Base-by-base conservation (phyloP, 148 eudicot genomes). In the Heliamphora exappendiculata region DNA sequence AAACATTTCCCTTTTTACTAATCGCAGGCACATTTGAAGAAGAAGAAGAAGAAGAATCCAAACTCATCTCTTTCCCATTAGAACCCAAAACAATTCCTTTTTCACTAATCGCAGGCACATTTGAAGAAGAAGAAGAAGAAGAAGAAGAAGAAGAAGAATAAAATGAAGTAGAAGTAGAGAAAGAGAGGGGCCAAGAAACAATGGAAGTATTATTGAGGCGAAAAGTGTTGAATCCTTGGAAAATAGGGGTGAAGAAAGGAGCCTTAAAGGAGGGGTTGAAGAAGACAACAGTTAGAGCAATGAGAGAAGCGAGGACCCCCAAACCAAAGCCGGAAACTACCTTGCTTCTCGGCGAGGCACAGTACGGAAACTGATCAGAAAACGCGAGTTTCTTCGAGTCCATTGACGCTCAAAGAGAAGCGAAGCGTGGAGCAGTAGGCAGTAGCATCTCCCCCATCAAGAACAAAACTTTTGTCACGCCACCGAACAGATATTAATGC, bases 321-420 rank as follows among this genome's bases (percentile, higher is more conserved):
- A 91, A 78, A 24, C 87, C 64, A 77, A 85, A 88, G 45, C 89
- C 86, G 65, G 90, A 88, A 84, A 86, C 75, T 58, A 89, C 84
- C 79, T 81, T 84, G 62, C 78, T 87, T 42, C 77, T 83, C 9
- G 77, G 54, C 44, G 75, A 84, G 19, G 75, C 39, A 47, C 66
- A 63, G 58, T 60, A 81, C 16, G 81, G 66, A 20, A 78, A 75
- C 58, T 86, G 85, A 76, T 85, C 84, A 34, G 83, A 62, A 45
- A 87, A 62, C 1, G 77, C 8, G 59, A 75, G 70, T 39, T 78
- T 83, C 57, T 75, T 81, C 75, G 77, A 58, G 24, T 78, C 80
- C 86, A 78, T 80, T 44, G 59, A 39, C 7, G n/a, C n/a, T n/a
- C n/a, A 31, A 34, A 31, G 67, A 62, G 67, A 33, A 33, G 67